Evolutionary conservation across 306 rosid genomes (phyloP).

Genomic region (Cicer bijugum): DNA sequence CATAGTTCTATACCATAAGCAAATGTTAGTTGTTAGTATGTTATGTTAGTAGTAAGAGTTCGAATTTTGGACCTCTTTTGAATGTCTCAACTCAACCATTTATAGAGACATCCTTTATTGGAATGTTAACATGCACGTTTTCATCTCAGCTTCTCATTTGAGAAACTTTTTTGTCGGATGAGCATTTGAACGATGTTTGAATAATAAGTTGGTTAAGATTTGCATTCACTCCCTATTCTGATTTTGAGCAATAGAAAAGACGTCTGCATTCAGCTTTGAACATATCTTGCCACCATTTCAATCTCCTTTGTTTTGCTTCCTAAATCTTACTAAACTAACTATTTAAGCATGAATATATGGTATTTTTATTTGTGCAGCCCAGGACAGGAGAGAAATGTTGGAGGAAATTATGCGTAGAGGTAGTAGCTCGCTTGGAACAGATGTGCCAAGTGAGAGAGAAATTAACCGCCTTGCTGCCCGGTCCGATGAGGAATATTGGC

Average conservation of each 20-base stretch:
- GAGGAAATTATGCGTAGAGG: constrained; percentile 99
- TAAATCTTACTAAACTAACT: constrained; percentile 12
- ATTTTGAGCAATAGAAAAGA: not conserved
- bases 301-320: constrained; percentile 1
- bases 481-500: constrained; percentile 91
- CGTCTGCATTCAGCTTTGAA: not conserved
- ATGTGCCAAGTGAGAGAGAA: constrained; percentile 99
- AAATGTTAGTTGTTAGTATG: not conserved
- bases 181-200: constrained; percentile 30
- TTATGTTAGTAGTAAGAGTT: not conserved
- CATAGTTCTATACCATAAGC: not conserved
- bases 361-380: constrained; percentile 68
- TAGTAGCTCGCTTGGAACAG: constrained; percentile 92
- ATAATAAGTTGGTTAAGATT: constrained; percentile 5
- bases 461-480: constrained; percentile 99
- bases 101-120: not conserved
- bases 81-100: not conserved
- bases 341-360: constrained; percentile 9
- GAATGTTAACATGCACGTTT: not conserved
- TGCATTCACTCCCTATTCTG: constrained; percentile 13
- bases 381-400: constrained; percentile 96
- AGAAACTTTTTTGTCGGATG: not conserved
- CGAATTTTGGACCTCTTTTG: not conserved
- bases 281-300: not conserved
- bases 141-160: constrained; percentile 12